These are phyloP conservation scores for Heterobasidion annosum DNA, from an alignment of 1,284 basidiomycete species.

Conservation along the genomic window DNA sequence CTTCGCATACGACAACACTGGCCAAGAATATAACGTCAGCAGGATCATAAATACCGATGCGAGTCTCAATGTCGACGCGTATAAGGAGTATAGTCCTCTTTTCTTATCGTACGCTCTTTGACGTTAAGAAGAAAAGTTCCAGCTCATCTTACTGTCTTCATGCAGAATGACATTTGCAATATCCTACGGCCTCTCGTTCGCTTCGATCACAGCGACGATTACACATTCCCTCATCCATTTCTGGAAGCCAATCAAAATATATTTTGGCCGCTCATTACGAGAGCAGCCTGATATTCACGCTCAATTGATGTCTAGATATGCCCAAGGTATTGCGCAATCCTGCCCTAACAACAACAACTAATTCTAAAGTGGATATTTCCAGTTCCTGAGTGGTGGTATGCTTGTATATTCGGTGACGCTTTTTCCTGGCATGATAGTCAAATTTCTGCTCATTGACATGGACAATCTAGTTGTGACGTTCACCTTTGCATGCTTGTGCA, in stretches of 20 bases:
- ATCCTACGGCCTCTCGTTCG: constrained; percentile 41
- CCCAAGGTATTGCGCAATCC: constrained; percentile 22
- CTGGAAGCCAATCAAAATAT: constrained; percentile 59
- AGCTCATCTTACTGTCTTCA: neutral
- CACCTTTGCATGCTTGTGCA: constrained; percentile 55
- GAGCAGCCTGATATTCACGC: constrained; percentile 83
- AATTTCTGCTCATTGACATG: no score
- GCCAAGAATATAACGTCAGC: constrained; percentile 55
- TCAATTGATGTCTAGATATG: constrained; percentile 68
- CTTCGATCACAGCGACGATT: constrained; percentile 54
- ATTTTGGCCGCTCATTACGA: constrained; percentile 45
- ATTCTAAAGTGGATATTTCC: constrained; percentile 2
- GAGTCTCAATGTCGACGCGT: constrained; percentile 53
- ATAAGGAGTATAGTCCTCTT: constrained; percentile 72
- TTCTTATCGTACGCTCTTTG: constrained; percentile 47
- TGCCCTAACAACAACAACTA: neutral
- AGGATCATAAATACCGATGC: constrained; percentile 49
- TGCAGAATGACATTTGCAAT: constrained; percentile 34
- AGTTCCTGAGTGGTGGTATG: constrained; percentile 73
- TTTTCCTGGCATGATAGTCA: neutral
- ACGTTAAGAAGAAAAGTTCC: neutral
- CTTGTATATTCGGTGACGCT: constrained; percentile 30
- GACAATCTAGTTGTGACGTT: constrained; percentile 34
- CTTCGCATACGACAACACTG: constrained; percentile 52
- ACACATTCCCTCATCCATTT: constrained; percentile 73